Percentiles rank a stretch among this genome's conserved stretches.
These are phyloP conservation scores for Gastrolobium villosum DNA, from an alignment of 306 rosid species.

Conservation along the genomic window DNA sequence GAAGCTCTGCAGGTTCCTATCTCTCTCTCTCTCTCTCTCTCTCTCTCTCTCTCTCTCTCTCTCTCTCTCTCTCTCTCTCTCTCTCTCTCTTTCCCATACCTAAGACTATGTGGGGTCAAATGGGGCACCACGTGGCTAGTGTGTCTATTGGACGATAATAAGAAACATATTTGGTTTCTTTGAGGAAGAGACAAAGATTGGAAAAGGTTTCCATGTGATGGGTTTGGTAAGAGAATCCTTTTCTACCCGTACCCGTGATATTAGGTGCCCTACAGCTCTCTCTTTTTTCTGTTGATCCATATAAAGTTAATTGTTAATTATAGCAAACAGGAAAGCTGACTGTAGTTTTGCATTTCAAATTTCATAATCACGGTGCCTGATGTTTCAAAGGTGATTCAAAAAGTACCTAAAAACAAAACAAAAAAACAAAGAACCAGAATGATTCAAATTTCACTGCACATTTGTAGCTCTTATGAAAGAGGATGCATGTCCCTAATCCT, in stretches of 20 bases:
- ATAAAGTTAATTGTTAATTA: slow-evolving; percentile 36
- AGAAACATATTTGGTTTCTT: slow-evolving; percentile 55
- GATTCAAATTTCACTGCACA: slow-evolving; percentile 4
- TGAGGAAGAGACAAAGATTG: slow-evolving; percentile 60
- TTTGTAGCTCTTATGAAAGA: not conserved
- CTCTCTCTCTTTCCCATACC: not conserved
- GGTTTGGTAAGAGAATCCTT: slow-evolving; percentile 57
- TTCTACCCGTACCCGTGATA: slow-evolving; percentile 54
- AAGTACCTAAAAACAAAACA: not conserved
- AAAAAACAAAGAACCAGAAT: not conserved
- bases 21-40: not conserved
- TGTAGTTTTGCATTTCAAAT: slow-evolving; percentile 17
- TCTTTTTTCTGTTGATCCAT: slow-evolving; percentile 53
- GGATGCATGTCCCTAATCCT: slow-evolving; percentile 5
- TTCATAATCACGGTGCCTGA: slow-evolving; percentile 24
- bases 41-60: too few species aligned
- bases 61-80: not conserved
- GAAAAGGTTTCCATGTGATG: slow-evolving; percentile 55
- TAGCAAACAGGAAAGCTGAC: slow-evolving; percentile 34
- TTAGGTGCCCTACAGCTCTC: slow-evolving; percentile 59
- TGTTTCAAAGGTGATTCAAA: slow-evolving; percentile 10
- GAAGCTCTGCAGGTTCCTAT: slow-evolving; percentile 45
- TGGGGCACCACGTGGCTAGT: slow-evolving; percentile 56
- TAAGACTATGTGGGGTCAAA: slow-evolving; percentile 54
- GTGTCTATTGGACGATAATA: slow-evolving; percentile 50